Evolutionary conservation across 2,329 filamentous ascomycete species (phyloP).

Genomic region (Talaromyces sp.): DNA sequence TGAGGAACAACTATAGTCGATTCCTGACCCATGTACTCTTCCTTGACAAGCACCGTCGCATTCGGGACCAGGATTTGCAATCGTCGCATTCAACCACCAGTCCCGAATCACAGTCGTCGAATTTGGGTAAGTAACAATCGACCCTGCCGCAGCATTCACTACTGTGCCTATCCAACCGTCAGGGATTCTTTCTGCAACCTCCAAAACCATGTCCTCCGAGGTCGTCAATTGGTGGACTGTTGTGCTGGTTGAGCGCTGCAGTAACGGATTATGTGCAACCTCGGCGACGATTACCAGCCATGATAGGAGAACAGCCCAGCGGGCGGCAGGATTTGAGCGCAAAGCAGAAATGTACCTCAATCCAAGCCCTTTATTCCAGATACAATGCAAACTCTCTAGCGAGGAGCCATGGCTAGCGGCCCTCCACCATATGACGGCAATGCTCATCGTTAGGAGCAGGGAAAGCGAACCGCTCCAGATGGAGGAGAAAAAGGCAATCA

Average conservation of each 20-base stretch:
- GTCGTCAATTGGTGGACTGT: not conserved
- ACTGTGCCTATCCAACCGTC: constrained; percentile 1
- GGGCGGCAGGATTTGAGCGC: not conserved
- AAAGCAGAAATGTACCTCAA: not conserved
- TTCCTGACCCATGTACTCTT: not conserved
- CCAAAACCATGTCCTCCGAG: not conserved
- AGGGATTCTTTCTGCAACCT: not conserved
- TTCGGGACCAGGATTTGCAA: not conserved
- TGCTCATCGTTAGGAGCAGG: not conserved
- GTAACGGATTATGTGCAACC: not conserved
- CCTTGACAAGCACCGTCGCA: not conserved
- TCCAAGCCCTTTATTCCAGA: not conserved
- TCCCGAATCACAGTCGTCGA: not conserved
- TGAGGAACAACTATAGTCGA: not conserved
- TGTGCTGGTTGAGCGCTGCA: not conserved
- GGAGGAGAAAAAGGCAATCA: not conserved
- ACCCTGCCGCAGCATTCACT: not conserved
- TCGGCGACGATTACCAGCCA: not conserved
- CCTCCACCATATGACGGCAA: not conserved
- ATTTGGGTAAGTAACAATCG: not conserved
- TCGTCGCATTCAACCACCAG: not conserved
- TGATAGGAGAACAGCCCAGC: not conserved
- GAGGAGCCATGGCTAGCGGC: not conserved
- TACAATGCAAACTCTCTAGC: not conserved
- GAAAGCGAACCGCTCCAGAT: not conserved